Base-by-base conservation (phyloP, 768 basidiomycete species). In the Antrodiella citrinella region DNA sequence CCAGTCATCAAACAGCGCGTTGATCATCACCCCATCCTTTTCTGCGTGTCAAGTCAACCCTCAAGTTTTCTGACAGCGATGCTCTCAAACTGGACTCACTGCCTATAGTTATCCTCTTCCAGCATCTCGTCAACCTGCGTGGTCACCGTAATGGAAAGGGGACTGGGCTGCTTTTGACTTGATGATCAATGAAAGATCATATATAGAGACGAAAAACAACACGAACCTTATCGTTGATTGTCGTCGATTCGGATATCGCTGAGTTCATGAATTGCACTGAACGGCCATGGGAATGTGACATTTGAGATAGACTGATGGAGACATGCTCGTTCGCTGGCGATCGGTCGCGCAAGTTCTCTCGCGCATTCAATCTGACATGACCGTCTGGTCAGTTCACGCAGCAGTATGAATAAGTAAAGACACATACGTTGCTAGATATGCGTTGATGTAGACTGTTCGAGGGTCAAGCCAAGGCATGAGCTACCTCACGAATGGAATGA, bases 361-460 rank as follows among this genome's bases (percentile, higher is more conserved):
- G 51, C 4, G 54, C 54, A 25, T 55, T 55, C 18, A 55, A 45
- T 49, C 54, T 55, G 48, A n/a, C 12, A 45, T 30, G 1, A 13
- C 21, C 18, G n/a, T n/a, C n/a, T n/a, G n/a, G n/a, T n/a, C n/a
- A n/a, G n/a, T n/a, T n/a, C n/a, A n/a, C 5, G 10, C 20, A 12
- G 49, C n/a, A n/a, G n/a, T n/a, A n/a, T 4, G 18, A n/a, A 51
- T 26, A 15, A 18, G 15, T 4, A 19, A 46, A 2, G 9, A 12
- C 26, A 52, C 54, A 4, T 38, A 55, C 54, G 51, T 55, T 1
- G 54, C 54, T 7, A 55, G 45, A 40, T 55, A 55, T 4, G 54
- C 54, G 25, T 55, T 55, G 7, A 55, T 51, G 38, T 55, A 55
- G n/a, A 55, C 54, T 55, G 46, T 3, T 13, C 24, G 22, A 19